Percentiles rank a stretch among this genome's conserved stretches.
These are phyloP conservation scores for Oryza coarctata DNA, from an alignment of 176 grass and related monocot species.

Conservation along the genomic window DNA sequence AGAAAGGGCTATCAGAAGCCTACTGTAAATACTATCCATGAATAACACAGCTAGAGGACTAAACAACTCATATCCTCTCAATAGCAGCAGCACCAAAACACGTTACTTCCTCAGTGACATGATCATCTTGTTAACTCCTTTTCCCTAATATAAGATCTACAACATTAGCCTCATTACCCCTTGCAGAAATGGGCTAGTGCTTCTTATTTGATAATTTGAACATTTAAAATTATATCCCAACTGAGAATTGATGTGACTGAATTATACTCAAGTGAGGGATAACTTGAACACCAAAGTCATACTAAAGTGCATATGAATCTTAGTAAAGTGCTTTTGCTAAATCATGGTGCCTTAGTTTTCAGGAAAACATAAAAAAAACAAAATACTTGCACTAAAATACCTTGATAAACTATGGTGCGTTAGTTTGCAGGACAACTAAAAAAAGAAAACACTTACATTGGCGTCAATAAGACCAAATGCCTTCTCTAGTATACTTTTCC, in stretches of 20 bases:
- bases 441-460: conserved; percentile 53
- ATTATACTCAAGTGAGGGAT: conserved; percentile 18
- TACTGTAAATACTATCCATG: neutral
- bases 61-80: neutral
- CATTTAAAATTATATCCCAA: neutral
- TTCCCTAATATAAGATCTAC: neutral
- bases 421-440: conserved; percentile 27
- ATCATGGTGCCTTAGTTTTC: neutral
- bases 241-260: neutral
- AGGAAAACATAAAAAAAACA: conserved; percentile 36
- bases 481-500: conserved; percentile 79
- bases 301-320: conserved; percentile 7
- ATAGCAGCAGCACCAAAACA: neutral
- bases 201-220: neutral
- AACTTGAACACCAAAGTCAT: neutral
- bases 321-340: neutral
- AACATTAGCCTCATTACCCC: neutral
- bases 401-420: neutral
- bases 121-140: conserved; percentile 8
- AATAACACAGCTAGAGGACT: conserved; percentile 27
- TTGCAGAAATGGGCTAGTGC: neutral
- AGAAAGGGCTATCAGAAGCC: conserved; percentile 20
- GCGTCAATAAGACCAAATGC: conserved; percentile 88
- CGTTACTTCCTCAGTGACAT: neutral
- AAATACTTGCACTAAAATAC: conserved; percentile 52